phyloP scores from a whole-genome alignment of 73 alveolate species.

The Durusdinium trenchii region DNA sequence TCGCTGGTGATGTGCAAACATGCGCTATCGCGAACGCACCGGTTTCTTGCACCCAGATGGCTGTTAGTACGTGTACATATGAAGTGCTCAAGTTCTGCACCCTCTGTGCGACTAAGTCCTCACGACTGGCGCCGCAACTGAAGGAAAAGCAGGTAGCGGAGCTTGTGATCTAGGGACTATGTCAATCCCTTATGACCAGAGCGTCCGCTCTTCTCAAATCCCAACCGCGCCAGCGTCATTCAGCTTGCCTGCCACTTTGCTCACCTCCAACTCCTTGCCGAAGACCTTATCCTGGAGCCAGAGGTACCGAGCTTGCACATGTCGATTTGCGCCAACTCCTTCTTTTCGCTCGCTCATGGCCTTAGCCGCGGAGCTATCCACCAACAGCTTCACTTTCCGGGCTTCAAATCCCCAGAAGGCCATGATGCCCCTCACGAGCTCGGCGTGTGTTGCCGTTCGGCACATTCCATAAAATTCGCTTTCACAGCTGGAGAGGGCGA shows the following conservation, averaged over 20 bases:
- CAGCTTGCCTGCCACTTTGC: neutral
- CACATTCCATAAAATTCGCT: conserved; percentile 13
- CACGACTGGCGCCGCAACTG: too few species aligned
- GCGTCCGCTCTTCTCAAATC: neutral
- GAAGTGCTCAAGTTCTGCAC: too few species aligned
- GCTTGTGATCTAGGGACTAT: neutral
- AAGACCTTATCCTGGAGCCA: neutral
- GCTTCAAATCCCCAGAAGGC: neutral
- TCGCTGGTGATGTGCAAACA: too few species aligned
- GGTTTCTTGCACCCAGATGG: too few species aligned
- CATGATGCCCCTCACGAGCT: neutral
- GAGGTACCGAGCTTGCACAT: neutral
- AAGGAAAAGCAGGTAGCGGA: neutral
- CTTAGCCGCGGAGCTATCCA: neutral
- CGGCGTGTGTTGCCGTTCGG: neutral
- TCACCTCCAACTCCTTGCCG: neutral
- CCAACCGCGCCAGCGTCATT: neutral
- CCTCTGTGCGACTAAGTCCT: too few species aligned
- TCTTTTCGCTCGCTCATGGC: neutral
- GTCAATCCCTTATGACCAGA: neutral
- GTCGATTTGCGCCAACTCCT: conserved; percentile 5
- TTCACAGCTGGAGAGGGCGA: neutral
- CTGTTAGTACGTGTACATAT: too few species aligned
- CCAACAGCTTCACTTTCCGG: neutral
- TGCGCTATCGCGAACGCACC: too few species aligned